Conservation (phyloP, 2,329 filamentous ascomycete genomes). For the Cercospora zeina region DNA sequence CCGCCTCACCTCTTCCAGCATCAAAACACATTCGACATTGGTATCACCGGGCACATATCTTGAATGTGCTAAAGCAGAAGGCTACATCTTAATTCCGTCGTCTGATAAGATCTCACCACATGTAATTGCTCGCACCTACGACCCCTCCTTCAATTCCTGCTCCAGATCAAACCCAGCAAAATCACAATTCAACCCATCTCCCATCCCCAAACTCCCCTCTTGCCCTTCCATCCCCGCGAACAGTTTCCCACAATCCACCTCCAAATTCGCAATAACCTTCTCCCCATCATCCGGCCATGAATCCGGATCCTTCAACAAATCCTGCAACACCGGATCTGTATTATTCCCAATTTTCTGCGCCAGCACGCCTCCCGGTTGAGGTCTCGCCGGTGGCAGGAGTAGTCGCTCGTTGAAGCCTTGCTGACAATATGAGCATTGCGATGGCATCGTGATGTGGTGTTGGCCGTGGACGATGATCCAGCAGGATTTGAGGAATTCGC, state of each 20-base stretch:
- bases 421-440: slow-evolving; percentile 36
- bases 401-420: slow-evolving; percentile 27
- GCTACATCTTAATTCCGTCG: too few relatives aligned
- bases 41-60: too few relatives aligned
- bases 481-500: slow-evolving; percentile 27
- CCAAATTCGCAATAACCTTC: slow-evolving; percentile 4
- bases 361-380: slow-evolving; percentile 20
- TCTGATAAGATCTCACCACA: neutral
- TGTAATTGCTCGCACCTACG: neutral
- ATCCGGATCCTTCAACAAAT: slow-evolving; percentile 20
- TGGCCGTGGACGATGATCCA: slow-evolving; percentile 37
- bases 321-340: slow-evolving; percentile 17
- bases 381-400: slow-evolving; percentile 18
- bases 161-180: neutral
- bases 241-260: neutral
- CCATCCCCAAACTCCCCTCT: neutral
- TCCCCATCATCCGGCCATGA: slow-evolving; percentile 21
- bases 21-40: too few relatives aligned
- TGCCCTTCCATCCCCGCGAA: neutral
- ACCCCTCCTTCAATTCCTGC: neutral
- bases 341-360: slow-evolving; percentile 23
- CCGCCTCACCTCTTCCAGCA: too few relatives aligned
- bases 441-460: slow-evolving; percentile 28
- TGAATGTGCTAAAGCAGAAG: too few relatives aligned
- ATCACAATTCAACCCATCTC: slow-evolving; percentile 1